These are phyloP conservation scores for Starmera caribaea DNA, from an alignment of 805 yeast species.

Conservation along the genomic window DNA sequence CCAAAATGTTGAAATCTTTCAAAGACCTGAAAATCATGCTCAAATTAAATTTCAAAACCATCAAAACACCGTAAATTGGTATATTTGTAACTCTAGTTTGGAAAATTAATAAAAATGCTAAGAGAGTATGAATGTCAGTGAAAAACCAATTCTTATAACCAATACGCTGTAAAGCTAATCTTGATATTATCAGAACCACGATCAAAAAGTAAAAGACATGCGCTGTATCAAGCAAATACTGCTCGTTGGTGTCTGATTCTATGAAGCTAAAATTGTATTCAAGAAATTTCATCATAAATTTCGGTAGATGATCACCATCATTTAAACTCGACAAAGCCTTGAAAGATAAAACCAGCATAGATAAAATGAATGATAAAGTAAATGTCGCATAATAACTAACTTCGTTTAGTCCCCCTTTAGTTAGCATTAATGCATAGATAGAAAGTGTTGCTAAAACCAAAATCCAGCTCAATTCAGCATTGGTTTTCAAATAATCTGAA, in stretches of 20 bases:
- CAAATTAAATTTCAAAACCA: slow-evolving; percentile 14
- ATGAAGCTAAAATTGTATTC: slow-evolving; percentile 21
- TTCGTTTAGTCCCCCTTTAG: slow-evolving; percentile 14
- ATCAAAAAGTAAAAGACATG: slow-evolving; percentile 25
- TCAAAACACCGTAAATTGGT: slow-evolving; percentile 36
- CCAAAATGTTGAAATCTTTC: background rate
- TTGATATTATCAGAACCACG: slow-evolving; percentile 20
- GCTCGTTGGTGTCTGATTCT: slow-evolving; percentile 20
- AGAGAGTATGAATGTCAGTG: slow-evolving; percentile 28
- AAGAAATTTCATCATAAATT: slow-evolving; percentile 18
- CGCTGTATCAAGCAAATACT: slow-evolving; percentile 25
- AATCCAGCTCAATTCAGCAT: slow-evolving; percentile 35
- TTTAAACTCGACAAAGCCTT: slow-evolving; percentile 43
- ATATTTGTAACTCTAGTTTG: slow-evolving; percentile 40
- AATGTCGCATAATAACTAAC: slow-evolving; percentile 29
- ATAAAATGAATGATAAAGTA: slow-evolving; percentile 34
- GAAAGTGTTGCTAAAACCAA: slow-evolving; percentile 32
- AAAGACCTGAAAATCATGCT: slow-evolving; percentile 3
- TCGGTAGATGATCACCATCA: slow-evolving; percentile 47
- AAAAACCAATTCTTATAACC: slow-evolving; percentile 12
- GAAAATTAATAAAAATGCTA: slow-evolving; percentile 34
- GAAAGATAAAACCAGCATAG: slow-evolving; percentile 38
- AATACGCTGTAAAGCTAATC: slow-evolving; percentile 14
- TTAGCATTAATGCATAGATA: slow-evolving; percentile 16
- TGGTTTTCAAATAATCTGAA: slow-evolving; percentile 29